Evolutionary conservation across 1,139 yeast genomes (phyloP), one percentile per base, ranked within the genome.

Genomic region (Blastobotrys aristatus): DNA sequence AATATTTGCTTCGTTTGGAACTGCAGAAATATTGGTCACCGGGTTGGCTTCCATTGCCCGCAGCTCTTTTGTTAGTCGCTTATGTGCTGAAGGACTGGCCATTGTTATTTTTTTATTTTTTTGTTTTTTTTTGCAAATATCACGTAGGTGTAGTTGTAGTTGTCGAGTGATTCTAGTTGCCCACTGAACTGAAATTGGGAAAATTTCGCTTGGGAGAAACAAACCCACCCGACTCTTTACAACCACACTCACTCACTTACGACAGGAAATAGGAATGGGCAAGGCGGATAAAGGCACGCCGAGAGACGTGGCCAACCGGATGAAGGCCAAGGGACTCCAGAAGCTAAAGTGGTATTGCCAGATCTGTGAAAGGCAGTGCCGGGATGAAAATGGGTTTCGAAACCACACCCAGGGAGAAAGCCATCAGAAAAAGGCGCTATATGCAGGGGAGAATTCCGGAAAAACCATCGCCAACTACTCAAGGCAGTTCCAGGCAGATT

Each of bases 371-470:
- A 88, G 90, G 61, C 99, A 92, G 67, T 90, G 97, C 64, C 72
- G 97, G 47, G 99, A 94, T 63, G 92, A 86, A 54, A 92, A 92
- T 66, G 99, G 98, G 30, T 92, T 86, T 70, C 83, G 84, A 61
- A 85, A 92, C 62, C 99, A 92, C 65, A 73, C 83, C 17, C 74
- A 75, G 53, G 82, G 95, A 14, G 89, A 87, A 38, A 75, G 86
- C 1, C 99, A 92, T 63, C 68, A 76, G 43, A 76, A 78, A 26
- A 77, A 77, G 49, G 76, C 82, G 51, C 58, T 65, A 40, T 53
- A 62, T 3, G 64, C 61, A 54, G 71, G 71, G 6, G 71, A 75
- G 16, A 66, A 68, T 16, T 74, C 80, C 1, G 65, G 73, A 1
- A 60, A 66, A 21, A 75, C 80, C 38, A 76, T 87, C 0, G 79